Base-by-base conservation (phyloP, 2,329 filamentous ascomycete species). In the Alternaria arborescens region DNA sequence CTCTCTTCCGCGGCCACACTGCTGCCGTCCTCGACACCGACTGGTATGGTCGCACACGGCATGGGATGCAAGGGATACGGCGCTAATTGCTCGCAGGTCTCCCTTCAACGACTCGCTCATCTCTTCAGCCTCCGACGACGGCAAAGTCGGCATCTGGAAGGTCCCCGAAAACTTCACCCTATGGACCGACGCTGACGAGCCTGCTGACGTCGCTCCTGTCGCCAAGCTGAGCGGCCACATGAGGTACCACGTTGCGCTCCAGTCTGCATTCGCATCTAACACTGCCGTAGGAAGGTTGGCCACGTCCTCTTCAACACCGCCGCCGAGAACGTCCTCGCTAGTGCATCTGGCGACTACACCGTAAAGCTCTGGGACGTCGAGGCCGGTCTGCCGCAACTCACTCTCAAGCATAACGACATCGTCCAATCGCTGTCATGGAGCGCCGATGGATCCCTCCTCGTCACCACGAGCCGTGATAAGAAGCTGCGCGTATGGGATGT, bases 301-400 rank as follows among this genome's bases (percentile, higher is more conserved):
- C 95, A 99, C 80, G 94, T 99, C 69, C 88, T 97, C 55, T 99
- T 98, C 86, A 98, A 99, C 83, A 94, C 95, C 52, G 89, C 94
- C 42, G 95, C 95, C 73, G 93, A 97, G 77, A 97, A 96, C 80
- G 90, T 99, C 70, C 90, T 99, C 52, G 94, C 95, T 55, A 97
- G 94, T 30, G 91, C 94, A 38, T 98, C 95, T 14, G 95, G 94
- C 75, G 95, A 99, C 80, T 94, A 93, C 81, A 93, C 90, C 16
- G 87, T 98, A 81, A 98, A 97, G 84, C 82, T 99, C 54, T 99
- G 95, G 95, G 95, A 99, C 81, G 86, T 98, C 66, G 86, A 89
- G 77, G 89, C 92, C 32, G 92, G 92, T 59, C 88, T 91, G 70
- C 77, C 91, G 2, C 88, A 89, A 70, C 84, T 94, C 53, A 88